Conservation (phyloP, 169 alveolate genomes). For the Eimeria maxima region DNA sequence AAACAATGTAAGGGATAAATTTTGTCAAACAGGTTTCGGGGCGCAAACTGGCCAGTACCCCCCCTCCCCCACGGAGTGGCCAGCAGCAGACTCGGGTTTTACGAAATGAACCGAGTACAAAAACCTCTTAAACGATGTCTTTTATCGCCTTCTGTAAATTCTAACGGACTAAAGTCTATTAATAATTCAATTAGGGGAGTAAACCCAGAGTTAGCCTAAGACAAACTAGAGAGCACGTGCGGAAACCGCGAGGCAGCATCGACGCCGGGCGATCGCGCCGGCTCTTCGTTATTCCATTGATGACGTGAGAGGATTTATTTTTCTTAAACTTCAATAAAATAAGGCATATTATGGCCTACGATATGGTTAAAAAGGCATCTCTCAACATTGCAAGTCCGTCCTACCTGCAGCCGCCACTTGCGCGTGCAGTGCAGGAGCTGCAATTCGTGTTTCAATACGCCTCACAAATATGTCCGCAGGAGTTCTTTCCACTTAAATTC, state of each 20-base stretch:
- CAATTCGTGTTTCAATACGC: neutral
- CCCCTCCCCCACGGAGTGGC: neutral
- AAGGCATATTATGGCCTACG: neutral
- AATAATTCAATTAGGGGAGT: neutral
- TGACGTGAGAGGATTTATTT: neutral
- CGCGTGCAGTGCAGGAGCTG: neutral
- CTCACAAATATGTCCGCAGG: neutral
- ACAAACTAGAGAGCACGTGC: neutral
- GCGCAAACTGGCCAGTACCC: neutral
- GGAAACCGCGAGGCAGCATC: neutral
- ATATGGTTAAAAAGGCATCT: neutral
- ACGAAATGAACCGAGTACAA: neutral
- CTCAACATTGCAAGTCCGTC: neutral
- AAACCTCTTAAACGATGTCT: neutral
- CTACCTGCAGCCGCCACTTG: neutral
- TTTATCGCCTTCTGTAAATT: neutral
- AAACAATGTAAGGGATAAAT: neutral
- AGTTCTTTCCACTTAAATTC: neutral
- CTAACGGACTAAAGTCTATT: neutral
- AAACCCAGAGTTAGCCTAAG: neutral
- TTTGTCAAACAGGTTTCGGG: neutral
- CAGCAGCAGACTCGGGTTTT: neutral
- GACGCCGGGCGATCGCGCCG: slow-evolving; percentile 44
- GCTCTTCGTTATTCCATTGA: neutral
- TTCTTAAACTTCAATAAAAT: neutral